Evolutionary conservation across 2,329 filamentous ascomycete species (phyloP), one percentile per base, ranked within the genome.

Genomic region (Trichoderma aggressivum): DNA sequence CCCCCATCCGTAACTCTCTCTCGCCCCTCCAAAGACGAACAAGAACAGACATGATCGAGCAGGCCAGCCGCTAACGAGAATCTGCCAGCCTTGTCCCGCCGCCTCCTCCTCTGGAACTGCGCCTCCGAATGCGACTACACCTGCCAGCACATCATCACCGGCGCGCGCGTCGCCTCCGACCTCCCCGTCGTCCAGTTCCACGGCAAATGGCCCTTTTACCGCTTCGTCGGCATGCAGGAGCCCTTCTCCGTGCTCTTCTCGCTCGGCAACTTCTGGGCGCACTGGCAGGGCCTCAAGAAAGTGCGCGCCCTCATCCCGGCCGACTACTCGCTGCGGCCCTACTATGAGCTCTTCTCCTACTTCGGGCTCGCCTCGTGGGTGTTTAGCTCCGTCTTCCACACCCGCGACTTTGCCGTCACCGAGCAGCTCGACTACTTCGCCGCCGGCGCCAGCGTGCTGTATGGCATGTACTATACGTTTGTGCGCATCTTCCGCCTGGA

Each of bases 341-440:
- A 92, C 83, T 98, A 98, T 80, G 81, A 94, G 68, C 81, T 85
- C 67, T 92, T 98, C 78, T 92, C 93, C 74, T 92, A 92, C 80
- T 88, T 96, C 76, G 94, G 94, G 64, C 87, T 96, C 76, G 88
- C 88, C 8, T 92, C 92, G 77, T 99, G 96, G 96, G 84, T 90
- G 53, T 94, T 94, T 81, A 96, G 92, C 83, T 91, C 94, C 84
- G 82, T 98, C 71, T 99, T 99, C 82, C 96, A 99, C 81, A 94
- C 92, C 0, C 86, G 96, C 66, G 96, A 99, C 82, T 97, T 96
- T 79, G 81, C 83, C 18, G 74, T 91, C 56, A 99, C 96, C 21
- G 96, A 99, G 85, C 93, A 97, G 83, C 83, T 98, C 82, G 96
- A 99, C 82, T 99, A 99, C 82, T 97, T 98, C 78, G 96, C 89